phyloP scores from a whole-genome alignment of 768 basidiomycete genomes.

The Kwoniella pini region DNA sequence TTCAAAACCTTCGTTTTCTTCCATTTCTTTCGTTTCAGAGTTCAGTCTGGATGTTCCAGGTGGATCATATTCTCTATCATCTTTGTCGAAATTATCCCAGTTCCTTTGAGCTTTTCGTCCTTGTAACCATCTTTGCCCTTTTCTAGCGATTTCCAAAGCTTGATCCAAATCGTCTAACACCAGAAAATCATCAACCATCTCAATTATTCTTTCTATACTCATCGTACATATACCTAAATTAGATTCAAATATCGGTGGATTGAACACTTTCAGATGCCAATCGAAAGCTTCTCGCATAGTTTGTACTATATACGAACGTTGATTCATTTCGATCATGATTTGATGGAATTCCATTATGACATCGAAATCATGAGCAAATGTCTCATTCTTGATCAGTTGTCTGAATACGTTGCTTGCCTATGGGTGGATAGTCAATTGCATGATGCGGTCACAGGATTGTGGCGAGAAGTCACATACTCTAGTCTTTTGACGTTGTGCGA shows the following conservation, averaged over 20 bases:
- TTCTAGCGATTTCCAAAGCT: constrained; percentile 69
- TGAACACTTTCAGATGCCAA: constrained; percentile 63
- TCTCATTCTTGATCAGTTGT: constrained; percentile 68
- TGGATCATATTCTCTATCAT: constrained; percentile 86
- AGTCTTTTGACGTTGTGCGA: constrained; percentile 69
- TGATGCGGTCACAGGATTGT: not conserved
- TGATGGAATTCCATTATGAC: constrained; percentile 76
- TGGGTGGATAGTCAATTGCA: not conserved
- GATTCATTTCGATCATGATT: constrained; percentile 72
- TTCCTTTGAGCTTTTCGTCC: constrained; percentile 69
- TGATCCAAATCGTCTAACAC: constrained; percentile 67
- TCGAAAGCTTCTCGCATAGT: constrained; percentile 75
- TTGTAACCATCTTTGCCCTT: constrained; percentile 88
- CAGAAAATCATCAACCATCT: constrained; percentile 81
- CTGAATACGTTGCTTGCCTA: constrained; percentile 68
- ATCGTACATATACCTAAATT: constrained; percentile 25
- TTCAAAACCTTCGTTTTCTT: constrained; percentile 64
- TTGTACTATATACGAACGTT: constrained; percentile 65
- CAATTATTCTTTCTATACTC: constrained; percentile 60
- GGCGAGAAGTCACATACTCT: constrained; percentile 59
- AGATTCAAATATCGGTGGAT: constrained; percentile 45
- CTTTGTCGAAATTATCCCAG: constrained; percentile 73
- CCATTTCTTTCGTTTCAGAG: constrained; percentile 56
- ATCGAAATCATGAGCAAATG: constrained; percentile 66
- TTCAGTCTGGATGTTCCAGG: constrained; percentile 38